phyloP scores from a whole-genome alignment of 148 eudicot genomes.

The Persicaria tinctoria region DNA sequence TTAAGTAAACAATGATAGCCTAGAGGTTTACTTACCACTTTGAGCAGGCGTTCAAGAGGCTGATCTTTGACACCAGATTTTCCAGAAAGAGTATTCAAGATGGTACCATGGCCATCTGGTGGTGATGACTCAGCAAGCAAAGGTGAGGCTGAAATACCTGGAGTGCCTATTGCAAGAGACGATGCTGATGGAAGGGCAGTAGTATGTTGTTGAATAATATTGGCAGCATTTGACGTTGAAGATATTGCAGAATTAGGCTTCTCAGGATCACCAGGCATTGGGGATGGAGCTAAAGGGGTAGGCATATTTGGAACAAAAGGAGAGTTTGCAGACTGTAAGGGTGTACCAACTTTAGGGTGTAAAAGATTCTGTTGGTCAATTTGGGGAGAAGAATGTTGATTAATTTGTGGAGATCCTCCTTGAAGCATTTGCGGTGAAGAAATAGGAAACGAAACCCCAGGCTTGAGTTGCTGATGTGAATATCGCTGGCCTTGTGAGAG shows the following conservation, averaged over 20 bases:
- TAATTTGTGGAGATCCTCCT: slow-evolving; percentile 67
- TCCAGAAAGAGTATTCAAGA: slow-evolving; percentile 47
- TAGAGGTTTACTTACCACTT: slow-evolving; percentile 61
- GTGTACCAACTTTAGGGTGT: slow-evolving; percentile 59
- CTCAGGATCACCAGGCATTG: slow-evolving; percentile 78
- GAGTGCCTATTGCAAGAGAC: slow-evolving; percentile 94
- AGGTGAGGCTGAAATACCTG: slow-evolving; percentile 97
- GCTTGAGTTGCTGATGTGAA: slow-evolving; percentile 61
- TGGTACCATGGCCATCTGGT: slow-evolving; percentile 59
- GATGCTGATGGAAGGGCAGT: slow-evolving; percentile 43
- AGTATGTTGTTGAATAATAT: slow-evolving; percentile 48
- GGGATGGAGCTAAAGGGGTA: slow-evolving; percentile 78
- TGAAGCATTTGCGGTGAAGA: slow-evolving; percentile 72
- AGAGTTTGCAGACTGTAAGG: slow-evolving; percentile 75
- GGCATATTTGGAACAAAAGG: slow-evolving; percentile 78
- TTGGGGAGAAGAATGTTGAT: slow-evolving; percentile 83
- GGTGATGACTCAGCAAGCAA: slow-evolving; percentile 71
- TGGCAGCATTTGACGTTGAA: slow-evolving; percentile 53
- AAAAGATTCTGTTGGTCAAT: slow-evolving; percentile 68
- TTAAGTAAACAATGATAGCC: neutral
- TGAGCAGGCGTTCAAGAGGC: slow-evolving; percentile 78
- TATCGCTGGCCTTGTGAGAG: slow-evolving; percentile 55
- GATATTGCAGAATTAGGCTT: slow-evolving; percentile 44
- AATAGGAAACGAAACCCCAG: slow-evolving; percentile 53
- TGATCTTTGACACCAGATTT: slow-evolving; percentile 67